Base-by-base conservation (phyloP, 345 rosid species). In the Populus nigra region DNA sequence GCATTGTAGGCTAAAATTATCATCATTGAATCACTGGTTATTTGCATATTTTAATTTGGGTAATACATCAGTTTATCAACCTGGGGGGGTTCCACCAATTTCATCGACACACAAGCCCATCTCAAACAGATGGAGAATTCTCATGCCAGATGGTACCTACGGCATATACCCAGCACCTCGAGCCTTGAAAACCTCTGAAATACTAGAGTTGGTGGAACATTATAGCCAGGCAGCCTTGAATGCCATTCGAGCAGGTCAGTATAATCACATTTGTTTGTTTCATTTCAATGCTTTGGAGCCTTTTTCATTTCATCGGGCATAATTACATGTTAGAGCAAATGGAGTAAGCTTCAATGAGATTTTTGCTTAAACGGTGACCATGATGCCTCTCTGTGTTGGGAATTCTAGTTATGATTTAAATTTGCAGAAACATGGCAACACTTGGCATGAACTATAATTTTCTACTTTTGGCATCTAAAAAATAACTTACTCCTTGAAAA, bases 241-340 rank as follows among this genome's bases (percentile, higher is more conserved):
- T 63, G 95, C 98, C 61, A 90, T 91, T 77, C 82, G 79, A 84
- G 98, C 98, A 85, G 98, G 92, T 90, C 55, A 67, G 84, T 53
- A 20, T 41, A 33, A 41, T 41, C 45, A 41, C 45, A 41, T 10
- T 12, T 41, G 13, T 41, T 41, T 41, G 4, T 41, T 41, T 41
- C 45, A 41, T 41, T 41, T 41, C 45, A 41, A 10, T 9, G 45
- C 45, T 59, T 20, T 11, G 57, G 17, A 78, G 41, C 66, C 4
- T 33, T n/a, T 31, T 9, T 16, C 11, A 41, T 36, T 57, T 22
- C 55, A 10, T 27, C 16, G n/a, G 17, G 65, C 29, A 35, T 22
- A 3, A 36, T 73, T 7, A 25, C 63, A 73, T 62, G 39, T 35
- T 9, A 62, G 41, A 39, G 41, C 23, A 39, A 49, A 49, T 61